Conservation (phyloP, 2,329 filamentous ascomycete genomes). For the Sphaerulina vaccinii region DNA sequence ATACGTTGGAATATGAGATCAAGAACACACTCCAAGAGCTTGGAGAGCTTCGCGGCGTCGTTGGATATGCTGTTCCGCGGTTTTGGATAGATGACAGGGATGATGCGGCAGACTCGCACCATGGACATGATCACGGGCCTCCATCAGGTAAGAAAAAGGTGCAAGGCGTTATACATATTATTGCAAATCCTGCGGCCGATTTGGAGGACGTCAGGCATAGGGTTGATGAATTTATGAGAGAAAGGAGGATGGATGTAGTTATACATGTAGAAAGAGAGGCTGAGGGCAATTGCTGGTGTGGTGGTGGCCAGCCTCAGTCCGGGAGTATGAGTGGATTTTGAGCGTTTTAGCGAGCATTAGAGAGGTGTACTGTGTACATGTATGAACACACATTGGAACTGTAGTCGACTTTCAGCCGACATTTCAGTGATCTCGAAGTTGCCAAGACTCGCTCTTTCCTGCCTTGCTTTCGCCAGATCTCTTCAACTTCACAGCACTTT, state of each 20-base stretch:
- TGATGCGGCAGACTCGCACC: conserved; percentile 39
- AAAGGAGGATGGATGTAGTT: conserved; percentile 74
- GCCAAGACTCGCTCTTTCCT: too few species aligned
- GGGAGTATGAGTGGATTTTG: conserved; percentile 7
- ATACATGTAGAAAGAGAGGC: conserved; percentile 87
- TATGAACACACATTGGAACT: background rate
- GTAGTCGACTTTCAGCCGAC: background rate
- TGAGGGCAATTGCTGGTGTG: conserved; percentile 65
- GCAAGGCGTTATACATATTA: conserved; percentile 81
- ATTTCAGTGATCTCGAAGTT: too few species aligned
- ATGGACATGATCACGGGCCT: conserved; percentile 16
- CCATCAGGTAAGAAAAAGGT: conserved; percentile 48
- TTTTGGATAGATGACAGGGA: conserved; percentile 84
- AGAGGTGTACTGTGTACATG: background rate
- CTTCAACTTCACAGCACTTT: too few species aligned
- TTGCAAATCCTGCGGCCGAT: conserved; percentile 69
- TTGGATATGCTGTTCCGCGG: conserved; percentile 79
- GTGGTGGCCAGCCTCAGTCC: conserved; percentile 35
- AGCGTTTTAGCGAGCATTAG: conserved; percentile 1
- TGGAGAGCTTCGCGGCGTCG: conserved; percentile 76
- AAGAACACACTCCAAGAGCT: conserved; percentile 84
- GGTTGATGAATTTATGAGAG: conserved; percentile 68
- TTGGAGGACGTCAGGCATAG: conserved; percentile 80
- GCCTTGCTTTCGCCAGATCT: too few species aligned
- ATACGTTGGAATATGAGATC: conserved; percentile 80